Conservation (phyloP, 1,284 basidiomycete genomes). For the Ustilago hordei region DNA sequence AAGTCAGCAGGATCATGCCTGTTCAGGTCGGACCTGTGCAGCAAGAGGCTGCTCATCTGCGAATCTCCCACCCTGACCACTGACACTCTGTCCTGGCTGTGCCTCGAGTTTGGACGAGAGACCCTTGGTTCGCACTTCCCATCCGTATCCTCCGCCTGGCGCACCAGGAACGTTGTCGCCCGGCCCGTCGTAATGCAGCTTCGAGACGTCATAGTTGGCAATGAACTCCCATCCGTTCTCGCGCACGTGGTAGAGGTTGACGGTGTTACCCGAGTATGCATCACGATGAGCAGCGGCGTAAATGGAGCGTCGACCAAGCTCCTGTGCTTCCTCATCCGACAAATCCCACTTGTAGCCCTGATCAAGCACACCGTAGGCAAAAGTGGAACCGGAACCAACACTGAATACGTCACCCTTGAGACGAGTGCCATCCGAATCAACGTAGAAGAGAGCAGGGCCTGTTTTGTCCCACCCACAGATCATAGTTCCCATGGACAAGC, state of each 20-base stretch:
- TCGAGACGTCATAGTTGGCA: conserved; percentile 66
- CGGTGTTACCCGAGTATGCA: conserved; percentile 90
- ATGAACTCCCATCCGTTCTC: conserved; percentile 79
- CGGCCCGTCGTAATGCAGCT: conserved; percentile 67
- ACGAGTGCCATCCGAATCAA: conserved; percentile 95
- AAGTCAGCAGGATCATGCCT: conserved; percentile 18
- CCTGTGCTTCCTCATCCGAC: conserved; percentile 91
- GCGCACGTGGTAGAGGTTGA: conserved; percentile 95
- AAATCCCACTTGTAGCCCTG: conserved; percentile 96
- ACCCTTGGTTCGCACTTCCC: conserved; percentile 62
- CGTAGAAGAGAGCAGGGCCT: conserved; percentile 97
- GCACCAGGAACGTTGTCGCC: conserved; percentile 59
- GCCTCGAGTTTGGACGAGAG: conserved; percentile 60
- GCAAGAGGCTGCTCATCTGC: conserved; percentile 51
- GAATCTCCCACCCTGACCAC: conserved; percentile 50
- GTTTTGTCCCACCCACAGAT: conserved; percentile 99
- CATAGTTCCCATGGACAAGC: conserved; percentile 99
- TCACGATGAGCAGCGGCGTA: conserved; percentile 94
- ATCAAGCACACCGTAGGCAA: conserved; percentile 97
- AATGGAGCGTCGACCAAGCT: conserved; percentile 92
- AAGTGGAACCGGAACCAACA: conserved; percentile 97
- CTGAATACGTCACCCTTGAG: conserved; percentile 97
- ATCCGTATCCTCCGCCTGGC: conserved; percentile 67
- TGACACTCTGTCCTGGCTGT: conserved; percentile 48
- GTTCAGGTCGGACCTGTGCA: conserved; percentile 44